Conservation (phyloP, 2,329 filamentous ascomycete species). For the Sordariomycetes sp. region DNA sequence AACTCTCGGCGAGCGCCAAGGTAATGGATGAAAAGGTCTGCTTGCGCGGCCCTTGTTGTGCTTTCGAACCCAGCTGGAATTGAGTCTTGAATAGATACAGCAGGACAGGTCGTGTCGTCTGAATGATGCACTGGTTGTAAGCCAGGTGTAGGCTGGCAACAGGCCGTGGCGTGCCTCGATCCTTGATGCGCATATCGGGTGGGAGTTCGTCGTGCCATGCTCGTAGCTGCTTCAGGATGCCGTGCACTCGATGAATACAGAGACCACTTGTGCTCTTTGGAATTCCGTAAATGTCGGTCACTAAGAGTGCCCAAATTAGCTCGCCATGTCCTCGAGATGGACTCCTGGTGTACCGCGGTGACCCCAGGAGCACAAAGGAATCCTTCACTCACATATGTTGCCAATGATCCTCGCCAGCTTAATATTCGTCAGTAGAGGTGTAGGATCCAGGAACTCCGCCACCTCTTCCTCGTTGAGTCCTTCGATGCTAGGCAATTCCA, state of each 20-base stretch:
- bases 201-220: constrained; percentile 17
- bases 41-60: constrained; percentile 2
- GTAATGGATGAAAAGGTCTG: constrained; percentile 20
- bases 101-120: constrained; percentile 18
- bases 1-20: constrained; percentile 19
- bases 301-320: constrained; percentile 1
- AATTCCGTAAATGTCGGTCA: constrained; percentile 18
- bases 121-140: constrained; percentile 24
- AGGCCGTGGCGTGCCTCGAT: constrained; percentile 12
- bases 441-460: constrained; percentile 17
- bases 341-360: too few species aligned
- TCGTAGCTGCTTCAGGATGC: constrained; percentile 16
- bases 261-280: constrained; percentile 16
- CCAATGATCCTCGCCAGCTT: constrained; percentile 19
- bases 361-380: neutral
- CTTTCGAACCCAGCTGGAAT: constrained; percentile 10
- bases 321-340: too few species aligned
- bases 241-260: constrained; percentile 16
- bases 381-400: constrained; percentile 10
- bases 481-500: constrained; percentile 19
- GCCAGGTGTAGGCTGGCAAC: constrained; percentile 18
- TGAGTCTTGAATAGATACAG: constrained; percentile 20
- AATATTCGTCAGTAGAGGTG: constrained; percentile 16
- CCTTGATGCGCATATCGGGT: constrained; percentile 12
- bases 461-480: constrained; percentile 15